These are phyloP conservation scores for Ogataea corticis DNA, from an alignment of 805 yeast species.

Conservation along the genomic window DNA sequence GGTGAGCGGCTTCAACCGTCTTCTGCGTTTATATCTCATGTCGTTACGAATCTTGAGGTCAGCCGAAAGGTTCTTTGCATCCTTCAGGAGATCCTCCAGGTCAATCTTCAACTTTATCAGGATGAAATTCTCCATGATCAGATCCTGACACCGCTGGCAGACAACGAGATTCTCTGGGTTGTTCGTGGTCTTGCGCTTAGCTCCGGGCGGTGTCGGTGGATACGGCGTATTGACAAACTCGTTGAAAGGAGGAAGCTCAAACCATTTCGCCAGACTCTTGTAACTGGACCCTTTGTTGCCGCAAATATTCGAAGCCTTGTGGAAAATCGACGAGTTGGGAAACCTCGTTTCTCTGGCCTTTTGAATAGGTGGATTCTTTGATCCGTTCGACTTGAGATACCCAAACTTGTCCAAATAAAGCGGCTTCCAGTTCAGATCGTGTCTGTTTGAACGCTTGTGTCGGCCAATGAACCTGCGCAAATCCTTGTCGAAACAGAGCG, in stretches of 20 bases:
- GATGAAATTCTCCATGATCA: constrained; percentile 30
- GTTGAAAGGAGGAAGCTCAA: constrained; percentile 38
- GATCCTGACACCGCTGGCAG: constrained; percentile 32
- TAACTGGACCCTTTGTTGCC: constrained; percentile 28
- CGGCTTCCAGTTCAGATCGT: constrained; percentile 28
- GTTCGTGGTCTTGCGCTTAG: constrained; percentile 23
- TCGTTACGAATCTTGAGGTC: constrained; percentile 28
- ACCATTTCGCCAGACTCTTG: constrained; percentile 36
- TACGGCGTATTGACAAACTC: constrained; percentile 34
- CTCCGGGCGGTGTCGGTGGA: constrained; percentile 37
- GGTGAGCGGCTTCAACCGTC: constrained; percentile 24
- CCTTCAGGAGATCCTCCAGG: constrained; percentile 29
- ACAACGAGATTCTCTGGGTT: constrained; percentile 36
- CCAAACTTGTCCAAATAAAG: constrained; percentile 32
- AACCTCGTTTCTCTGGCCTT: constrained; percentile 26
- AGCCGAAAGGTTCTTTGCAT: constrained; percentile 12
- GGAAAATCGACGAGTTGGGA: constrained; percentile 33
- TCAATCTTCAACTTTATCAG: constrained; percentile 33
- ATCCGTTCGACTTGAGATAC: constrained; percentile 21
- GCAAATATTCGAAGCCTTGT: constrained; percentile 26
- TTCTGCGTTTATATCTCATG: constrained; percentile 32
- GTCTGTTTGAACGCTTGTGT: constrained; percentile 15
- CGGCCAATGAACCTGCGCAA: constrained; percentile 28
- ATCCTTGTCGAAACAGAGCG: constrained; percentile 28
- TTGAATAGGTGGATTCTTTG: constrained; percentile 4